Evolutionary conservation across 2,329 filamentous ascomycete genomes (phyloP).

Genomic region (Fusarium concolor): DNA sequence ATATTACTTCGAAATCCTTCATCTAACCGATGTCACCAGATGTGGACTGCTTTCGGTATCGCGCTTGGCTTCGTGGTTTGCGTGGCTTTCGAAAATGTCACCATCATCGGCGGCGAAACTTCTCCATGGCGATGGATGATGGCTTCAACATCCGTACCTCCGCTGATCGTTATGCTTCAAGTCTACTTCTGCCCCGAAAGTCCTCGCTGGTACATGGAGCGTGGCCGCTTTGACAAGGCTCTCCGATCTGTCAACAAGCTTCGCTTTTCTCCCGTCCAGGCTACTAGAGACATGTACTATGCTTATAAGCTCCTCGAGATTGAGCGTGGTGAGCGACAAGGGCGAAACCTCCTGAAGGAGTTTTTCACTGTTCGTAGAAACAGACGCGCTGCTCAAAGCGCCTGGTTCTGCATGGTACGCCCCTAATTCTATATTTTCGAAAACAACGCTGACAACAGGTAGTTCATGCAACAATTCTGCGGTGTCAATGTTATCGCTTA

Average conservation of each 20-base stretch:
- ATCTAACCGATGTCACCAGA: slow-evolving; percentile 2
- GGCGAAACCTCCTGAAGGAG: slow-evolving; percentile 50
- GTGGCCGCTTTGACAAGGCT: slow-evolving; percentile 58
- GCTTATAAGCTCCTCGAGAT: slow-evolving; percentile 55
- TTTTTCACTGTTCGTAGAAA: slow-evolving; percentile 54
- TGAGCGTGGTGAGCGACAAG: slow-evolving; percentile 46
- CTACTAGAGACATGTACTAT: slow-evolving; percentile 63
- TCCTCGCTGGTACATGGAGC: slow-evolving; percentile 66
- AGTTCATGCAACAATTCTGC: slow-evolving; percentile 54
- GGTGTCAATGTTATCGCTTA: slow-evolving; percentile 68
- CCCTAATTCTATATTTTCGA: rapidly evolving
- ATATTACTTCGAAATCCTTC: rapidly evolving
- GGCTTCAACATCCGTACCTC: slow-evolving; percentile 65
- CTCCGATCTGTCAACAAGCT: slow-evolving; percentile 59
- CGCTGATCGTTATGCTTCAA: slow-evolving; percentile 61
- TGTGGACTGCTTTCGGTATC: slow-evolving; percentile 54
- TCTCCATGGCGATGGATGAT: slow-evolving; percentile 55
- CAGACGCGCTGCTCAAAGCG: slow-evolving; percentile 51
- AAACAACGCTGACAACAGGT: background rate
- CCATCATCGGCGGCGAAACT: slow-evolving; percentile 50
- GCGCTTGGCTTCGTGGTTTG: slow-evolving; percentile 54
- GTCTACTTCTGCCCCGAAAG: slow-evolving; percentile 67
- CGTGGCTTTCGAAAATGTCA: slow-evolving; percentile 47
- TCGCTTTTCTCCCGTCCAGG: slow-evolving; percentile 61
- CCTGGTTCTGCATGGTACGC: slow-evolving; percentile 53